Evolutionary conservation across 164 flowering plant species (phyloP).

Genomic region (Euptelea pleiosperma): DNA sequence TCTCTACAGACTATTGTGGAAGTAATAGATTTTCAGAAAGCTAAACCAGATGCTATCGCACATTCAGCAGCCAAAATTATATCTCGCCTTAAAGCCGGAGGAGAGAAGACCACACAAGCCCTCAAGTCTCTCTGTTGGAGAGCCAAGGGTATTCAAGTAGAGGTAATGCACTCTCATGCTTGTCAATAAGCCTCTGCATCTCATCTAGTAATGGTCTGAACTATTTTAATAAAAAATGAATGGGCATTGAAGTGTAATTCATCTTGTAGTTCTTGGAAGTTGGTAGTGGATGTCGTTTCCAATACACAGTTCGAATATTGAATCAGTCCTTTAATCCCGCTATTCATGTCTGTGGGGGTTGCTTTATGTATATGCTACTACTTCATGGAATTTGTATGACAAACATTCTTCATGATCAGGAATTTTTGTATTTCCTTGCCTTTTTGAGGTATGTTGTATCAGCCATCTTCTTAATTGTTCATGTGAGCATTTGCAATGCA

Average conservation of each 20-base stretch:
- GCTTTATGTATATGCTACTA: neutral
- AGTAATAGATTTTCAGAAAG: constrained; percentile 59
- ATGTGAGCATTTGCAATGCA: constrained; percentile 5
- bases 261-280: neutral
- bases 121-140: constrained; percentile 86
- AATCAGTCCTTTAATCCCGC: neutral
- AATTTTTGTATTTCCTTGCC: neutral
- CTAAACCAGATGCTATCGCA: constrained; percentile 85
- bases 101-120: constrained; percentile 71
- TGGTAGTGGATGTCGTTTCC: neutral
- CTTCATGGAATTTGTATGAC: neutral
- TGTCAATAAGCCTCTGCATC: neutral
- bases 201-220: neutral
- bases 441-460: neutral
- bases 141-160: constrained; percentile 79
- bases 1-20: constrained; percentile 56
- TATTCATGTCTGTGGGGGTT: neutral
- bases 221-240: neutral
- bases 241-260: neutral
- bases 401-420: neutral
- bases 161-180: constrained; percentile 46
- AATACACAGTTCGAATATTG: too few species aligned
- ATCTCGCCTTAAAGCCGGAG: constrained; percentile 79
- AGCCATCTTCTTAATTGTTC: neutral
- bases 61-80: constrained; percentile 77